Evolutionary conservation across 2,329 filamentous ascomycete genomes (phyloP), one percentile per base, ranked within the genome.

Genomic region (Beauveria medogensis): DNA sequence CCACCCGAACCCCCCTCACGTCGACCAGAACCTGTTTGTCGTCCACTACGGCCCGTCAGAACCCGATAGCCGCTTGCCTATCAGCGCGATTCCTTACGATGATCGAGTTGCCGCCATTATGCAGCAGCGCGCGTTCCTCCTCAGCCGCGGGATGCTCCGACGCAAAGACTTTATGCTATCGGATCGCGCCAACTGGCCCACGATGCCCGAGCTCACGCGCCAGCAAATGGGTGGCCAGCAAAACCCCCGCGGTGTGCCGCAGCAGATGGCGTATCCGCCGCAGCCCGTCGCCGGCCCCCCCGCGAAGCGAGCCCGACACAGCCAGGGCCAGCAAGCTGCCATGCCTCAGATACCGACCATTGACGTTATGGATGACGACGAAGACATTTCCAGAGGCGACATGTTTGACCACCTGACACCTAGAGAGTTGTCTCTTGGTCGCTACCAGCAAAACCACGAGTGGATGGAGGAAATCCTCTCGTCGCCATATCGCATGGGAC

Each of bases 391-490:
- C 7, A 82, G 90, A 22, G 92, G 92, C 30, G 94, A 99, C 72
- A 82, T 92, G 71, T 91, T 99, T 69, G 94, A 99, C 70, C 85
- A 91, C 64, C 79, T 97, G 64, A 93, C 91, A 0, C 92, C 92
- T 3, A 84, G 92, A 48, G 94, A 99, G 65, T 89, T 99, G 63
- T 96, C 92, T 67, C 80, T 91, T 63, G 85, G 86, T 65, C 85
- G 94, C 60, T 99, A 97, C 73, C 88, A 88, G 71, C 92, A 97
- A 70, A 95, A 99, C 68, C 93, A 99, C 69, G 91, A 96, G 72
- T 97, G 93, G 94, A 96, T 99, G 91, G 94, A 97, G 70, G 93
- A 99, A 74, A 87, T 99, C 30, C 83, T 97, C 59, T 91, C 90
- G 1, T 97, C 93, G 1, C 91, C 92, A 0, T 97, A 96, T 70